Percentiles rank a stretch among this genome's conserved stretches.
Evolutionary conservation across 2,329 filamentous ascomycete species (phyloP).

Genomic region (Stagonosporopsis chrysanthemi): DNA sequence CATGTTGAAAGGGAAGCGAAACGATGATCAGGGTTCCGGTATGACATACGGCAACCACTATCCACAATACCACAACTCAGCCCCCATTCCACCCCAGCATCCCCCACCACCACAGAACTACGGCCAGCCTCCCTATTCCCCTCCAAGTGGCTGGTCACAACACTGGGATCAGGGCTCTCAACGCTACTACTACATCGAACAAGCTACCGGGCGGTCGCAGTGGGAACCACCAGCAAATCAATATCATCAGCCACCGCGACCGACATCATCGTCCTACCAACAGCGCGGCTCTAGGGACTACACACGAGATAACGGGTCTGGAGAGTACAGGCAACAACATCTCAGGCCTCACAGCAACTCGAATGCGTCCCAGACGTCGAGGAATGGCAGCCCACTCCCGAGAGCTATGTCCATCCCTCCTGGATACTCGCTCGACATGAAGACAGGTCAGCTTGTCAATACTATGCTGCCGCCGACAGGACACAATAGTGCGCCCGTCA

Average conservation of each 20-base stretch:
- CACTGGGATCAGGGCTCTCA: slow-evolving; percentile 67
- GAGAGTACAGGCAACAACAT: slow-evolving; percentile 7
- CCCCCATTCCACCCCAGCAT: slow-evolving; percentile 7
- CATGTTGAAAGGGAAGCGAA: slow-evolving; percentile 14
- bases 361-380: slow-evolving; percentile 9
- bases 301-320: not conserved
- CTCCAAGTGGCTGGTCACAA: slow-evolving; percentile 62
- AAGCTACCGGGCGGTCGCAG: slow-evolving; percentile 65
- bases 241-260: slow-evolving; percentile 5
- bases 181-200: slow-evolving; percentile 70
- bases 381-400: slow-evolving; percentile 10
- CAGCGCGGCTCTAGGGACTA: slow-evolving; percentile 8
- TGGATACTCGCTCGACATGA: slow-evolving; percentile 18
- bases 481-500: slow-evolving; percentile 20
- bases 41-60: slow-evolving; percentile 15
- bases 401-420: slow-evolving; percentile 16
- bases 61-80: slow-evolving; percentile 13
- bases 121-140: slow-evolving; percentile 28
- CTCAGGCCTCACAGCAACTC: slow-evolving; percentile 15
- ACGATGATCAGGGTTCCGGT: slow-evolving; percentile 2
- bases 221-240: slow-evolving; percentile 58
- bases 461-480: slow-evolving; percentile 19
- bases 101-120: slow-evolving; percentile 15
- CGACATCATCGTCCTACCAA: slow-evolving; percentile 10
- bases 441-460: slow-evolving; percentile 18